Base-by-base conservation (phyloP, 1,284 basidiomycete species). In the Sanghuangporus weigelae region DNA sequence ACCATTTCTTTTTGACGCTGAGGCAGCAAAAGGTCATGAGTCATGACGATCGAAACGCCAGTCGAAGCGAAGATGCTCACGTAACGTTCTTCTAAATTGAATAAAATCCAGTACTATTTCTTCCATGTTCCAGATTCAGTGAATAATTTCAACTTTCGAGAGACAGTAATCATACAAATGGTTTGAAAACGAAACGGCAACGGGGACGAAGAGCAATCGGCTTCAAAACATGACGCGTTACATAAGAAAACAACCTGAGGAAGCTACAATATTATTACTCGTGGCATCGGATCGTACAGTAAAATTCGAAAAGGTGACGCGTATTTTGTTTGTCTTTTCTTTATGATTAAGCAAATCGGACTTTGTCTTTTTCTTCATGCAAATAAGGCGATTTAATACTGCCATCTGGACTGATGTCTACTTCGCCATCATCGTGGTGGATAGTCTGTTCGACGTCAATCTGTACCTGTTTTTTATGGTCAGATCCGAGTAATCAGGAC, bases 401-500 rank as follows among this genome's bases (percentile, higher is more conserved):
- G 16, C 48, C 63, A 12, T 55, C 40, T 21, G 59, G 63, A 40
- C 55, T 64, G n/a, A 49, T 2, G 46, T 65, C 64, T 1, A 63
- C 36, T 54, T 63, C 62, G 26, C 39, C 57, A 19, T 65, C 64
- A 53, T 65, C 64, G 11, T 36, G 23, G 53, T 58, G 60, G 12
- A 65, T 62, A 12, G 64, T 62, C 54, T 59, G 64, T 53, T 65
- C 64, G 23, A 65, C 64, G 31, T 65, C 58, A 56, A 65, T 56
- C 23, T 65, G 64, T 12, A 65, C 64, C 64, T 65, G 19, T 26
- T 19, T 19, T 40, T 38, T 3, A 42, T 10, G 16, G 19, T 19
- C 16, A 36, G 21, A 36, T 46, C 19, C 42, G n/a, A 19, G n/a
- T 2, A 4, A 44, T 19, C 42, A 44, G 42, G n/a, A 44, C 12